Percentiles rank a stretch among this genome's conserved stretches.
phyloP scores from a whole-genome alignment of 2,329 filamentous ascomycete species.

The Hypoxylon sp. region DNA sequence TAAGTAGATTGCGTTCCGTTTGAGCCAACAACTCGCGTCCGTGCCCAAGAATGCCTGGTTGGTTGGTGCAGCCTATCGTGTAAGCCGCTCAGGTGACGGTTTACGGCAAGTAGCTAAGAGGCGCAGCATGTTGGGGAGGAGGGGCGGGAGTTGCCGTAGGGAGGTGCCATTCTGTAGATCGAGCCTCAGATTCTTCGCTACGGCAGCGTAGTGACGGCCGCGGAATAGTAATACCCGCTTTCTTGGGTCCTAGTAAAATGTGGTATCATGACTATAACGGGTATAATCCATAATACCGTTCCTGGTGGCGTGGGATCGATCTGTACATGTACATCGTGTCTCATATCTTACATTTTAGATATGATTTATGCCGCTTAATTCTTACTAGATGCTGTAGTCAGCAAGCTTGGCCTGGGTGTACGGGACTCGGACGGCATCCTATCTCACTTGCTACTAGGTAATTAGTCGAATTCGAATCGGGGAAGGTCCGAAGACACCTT shows the following conservation, averaged over 20 bases:
- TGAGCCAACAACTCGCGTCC: conserved; percentile 20
- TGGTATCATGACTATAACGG: conserved; percentile 1
- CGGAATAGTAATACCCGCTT: conserved; percentile 1
- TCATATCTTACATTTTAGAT: conserved; percentile 14
- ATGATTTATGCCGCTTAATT: conserved; percentile 26
- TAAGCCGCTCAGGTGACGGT: conserved; percentile 36
- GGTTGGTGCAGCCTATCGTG: conserved; percentile 21
- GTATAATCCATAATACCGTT: neutral
- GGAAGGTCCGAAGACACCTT: conserved; percentile 2
- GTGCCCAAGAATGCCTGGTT: conserved; percentile 14
- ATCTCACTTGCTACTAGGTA: conserved; percentile 1
- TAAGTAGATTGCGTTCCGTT: neutral
- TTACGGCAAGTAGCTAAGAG: conserved; percentile 32
- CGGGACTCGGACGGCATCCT: conserved; percentile 7
- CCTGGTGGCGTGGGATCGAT: neutral
- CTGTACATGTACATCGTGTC: conserved; percentile 7
- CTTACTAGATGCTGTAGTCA: conserved; percentile 12
- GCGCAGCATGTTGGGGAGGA: conserved; percentile 34
- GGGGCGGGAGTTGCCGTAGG: conserved; percentile 38
- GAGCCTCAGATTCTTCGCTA: conserved; percentile 29
- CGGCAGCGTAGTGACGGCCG: conserved; percentile 4
- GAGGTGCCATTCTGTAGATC: conserved; percentile 37
- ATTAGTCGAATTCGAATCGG: conserved; percentile 22
- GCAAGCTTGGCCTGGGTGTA: conserved; percentile 6
- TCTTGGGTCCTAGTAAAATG: neutral